phyloP scores from a whole-genome alignment of 2,329 filamentous ascomycete species.

The Lasiodiplodia sp. region DNA sequence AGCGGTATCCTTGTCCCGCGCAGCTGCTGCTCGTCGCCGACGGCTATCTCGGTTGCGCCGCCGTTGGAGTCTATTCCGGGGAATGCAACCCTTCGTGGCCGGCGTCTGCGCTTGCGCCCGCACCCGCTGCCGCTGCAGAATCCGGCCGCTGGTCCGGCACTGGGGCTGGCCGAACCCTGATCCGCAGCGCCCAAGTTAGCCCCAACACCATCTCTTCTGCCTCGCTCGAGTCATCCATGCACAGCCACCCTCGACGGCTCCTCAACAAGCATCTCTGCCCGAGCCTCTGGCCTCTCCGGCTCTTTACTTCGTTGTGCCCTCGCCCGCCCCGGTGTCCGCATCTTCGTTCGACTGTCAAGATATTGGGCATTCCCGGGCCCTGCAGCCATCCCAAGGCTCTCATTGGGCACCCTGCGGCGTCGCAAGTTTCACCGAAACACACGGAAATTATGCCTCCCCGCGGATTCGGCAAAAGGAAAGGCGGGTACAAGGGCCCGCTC shows the following conservation, averaged over 20 bases:
- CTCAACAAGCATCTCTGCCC: background rate
- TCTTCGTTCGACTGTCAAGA: background rate
- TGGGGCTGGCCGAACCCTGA: slow-evolving; percentile 17
- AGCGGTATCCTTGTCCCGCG: slow-evolving; percentile 11
- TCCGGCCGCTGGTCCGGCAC: slow-evolving; percentile 6
- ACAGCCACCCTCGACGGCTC: background rate
- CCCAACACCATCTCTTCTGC: background rate
- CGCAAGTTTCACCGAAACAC: background rate
- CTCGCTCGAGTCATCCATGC: background rate
- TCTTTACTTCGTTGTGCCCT: background rate
- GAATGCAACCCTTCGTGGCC: background rate
- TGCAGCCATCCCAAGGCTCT: background rate
- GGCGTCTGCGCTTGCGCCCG: slow-evolving; percentile 3
- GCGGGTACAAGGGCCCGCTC: slow-evolving; percentile 25
- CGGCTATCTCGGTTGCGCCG: slow-evolving; percentile 14
- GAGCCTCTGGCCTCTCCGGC: background rate
- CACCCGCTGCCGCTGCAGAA: slow-evolving; percentile 9
- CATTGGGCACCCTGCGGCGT: background rate
- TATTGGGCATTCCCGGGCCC: background rate
- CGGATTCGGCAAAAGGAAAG: slow-evolving; percentile 5
- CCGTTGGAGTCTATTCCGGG: slow-evolving; percentile 1
- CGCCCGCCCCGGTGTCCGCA: background rate
- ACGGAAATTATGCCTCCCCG: slow-evolving; percentile 14
- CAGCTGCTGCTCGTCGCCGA: background rate
- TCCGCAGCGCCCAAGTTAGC: slow-evolving; percentile 7